Percentiles rank a stretch among this genome's conserved stretches.
These are phyloP conservation scores for Capsella rubella DNA, from an alignment of 441 rosid species.

Conservation along the genomic window DNA sequence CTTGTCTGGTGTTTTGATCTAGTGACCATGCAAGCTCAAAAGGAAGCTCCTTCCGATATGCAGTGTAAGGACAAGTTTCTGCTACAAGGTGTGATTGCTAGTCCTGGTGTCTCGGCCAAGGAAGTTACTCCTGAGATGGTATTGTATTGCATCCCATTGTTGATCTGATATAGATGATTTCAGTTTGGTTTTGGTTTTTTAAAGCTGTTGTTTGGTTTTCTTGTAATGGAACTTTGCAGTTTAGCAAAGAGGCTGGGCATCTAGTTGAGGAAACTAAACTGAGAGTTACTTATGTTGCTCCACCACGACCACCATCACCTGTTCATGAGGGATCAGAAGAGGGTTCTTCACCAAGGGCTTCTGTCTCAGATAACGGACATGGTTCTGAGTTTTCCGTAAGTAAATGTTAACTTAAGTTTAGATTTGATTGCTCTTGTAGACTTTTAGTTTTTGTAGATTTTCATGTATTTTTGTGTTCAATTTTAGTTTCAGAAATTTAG, in stretches of 20 bases:
- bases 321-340: conserved; percentile 90
- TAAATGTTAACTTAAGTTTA: conserved; percentile 39
- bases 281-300: conserved; percentile 78
- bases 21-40: conserved; percentile 98
- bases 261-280: conserved; percentile 77
- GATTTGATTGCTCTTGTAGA: conserved; percentile 10
- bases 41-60: conserved; percentile 83
- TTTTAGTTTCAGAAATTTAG: conserved; percentile 58
- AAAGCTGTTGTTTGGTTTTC: background rate
- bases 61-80: conserved; percentile 95
- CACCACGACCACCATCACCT: conserved; percentile 82
- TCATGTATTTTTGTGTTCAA: background rate
- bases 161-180: background rate
- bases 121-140: conserved; percentile 87
- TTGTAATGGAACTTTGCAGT: conserved; percentile 50
- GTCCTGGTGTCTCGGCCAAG: conserved; percentile 58
- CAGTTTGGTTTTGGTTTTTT: conserved; percentile 15
- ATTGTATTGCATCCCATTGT: background rate
- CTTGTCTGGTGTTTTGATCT: conserved; percentile 28
- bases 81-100: conserved; percentile 72
- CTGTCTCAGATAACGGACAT: conserved; percentile 67
- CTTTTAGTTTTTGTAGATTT: conserved; percentile 9
- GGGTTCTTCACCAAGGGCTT: conserved; percentile 81
- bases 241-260: conserved; percentile 77
- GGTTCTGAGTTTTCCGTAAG: conserved; percentile 38